Evolutionary conservation across 768 basidiomycete species (phyloP).

Genomic region (Calocera viscosa): DNA sequence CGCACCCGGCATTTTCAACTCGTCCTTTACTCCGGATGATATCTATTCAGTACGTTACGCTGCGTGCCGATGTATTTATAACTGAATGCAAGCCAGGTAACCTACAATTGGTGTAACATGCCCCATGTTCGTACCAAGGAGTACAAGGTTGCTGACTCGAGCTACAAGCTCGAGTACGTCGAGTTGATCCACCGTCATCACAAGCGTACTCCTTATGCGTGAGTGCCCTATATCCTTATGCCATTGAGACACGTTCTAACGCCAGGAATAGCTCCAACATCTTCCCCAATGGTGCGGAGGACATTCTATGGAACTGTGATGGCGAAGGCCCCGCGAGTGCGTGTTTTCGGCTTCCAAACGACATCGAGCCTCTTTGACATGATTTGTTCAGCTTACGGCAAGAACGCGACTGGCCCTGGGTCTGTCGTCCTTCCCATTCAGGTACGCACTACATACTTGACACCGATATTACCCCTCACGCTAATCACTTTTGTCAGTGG

Average conservation of each 20-base stretch:
- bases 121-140: constrained; percentile 20
- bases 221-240: not conserved
- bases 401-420: not conserved
- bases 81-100: too few species aligned
- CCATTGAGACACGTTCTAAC: not conserved
- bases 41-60: too few species aligned
- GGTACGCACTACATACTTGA: not conserved
- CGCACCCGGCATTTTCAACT: constrained; percentile 19
- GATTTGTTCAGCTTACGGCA: not conserved
- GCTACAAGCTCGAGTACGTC: constrained; percentile 20
- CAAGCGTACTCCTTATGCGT: constrained; percentile 16
- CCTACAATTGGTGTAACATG: constrained; percentile 14
- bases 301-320: constrained; percentile 14
- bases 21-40: constrained; percentile 10
- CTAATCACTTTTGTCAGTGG: not conserved
- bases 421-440: not conserved
- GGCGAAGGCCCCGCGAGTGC: constrained; percentile 1
- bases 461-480: not conserved
- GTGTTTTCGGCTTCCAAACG: not conserved
- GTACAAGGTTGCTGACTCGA: constrained; percentile 14
- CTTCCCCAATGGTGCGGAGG: constrained; percentile 19
- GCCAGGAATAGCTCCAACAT: constrained; percentile 18
- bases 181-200: constrained; percentile 23
- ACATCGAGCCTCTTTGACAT: not conserved
- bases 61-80: too few species aligned